phyloP scores from a whole-genome alignment of 192 early-diverging fungal genomes.

The Phycomyces blakesleeanus region DNA sequence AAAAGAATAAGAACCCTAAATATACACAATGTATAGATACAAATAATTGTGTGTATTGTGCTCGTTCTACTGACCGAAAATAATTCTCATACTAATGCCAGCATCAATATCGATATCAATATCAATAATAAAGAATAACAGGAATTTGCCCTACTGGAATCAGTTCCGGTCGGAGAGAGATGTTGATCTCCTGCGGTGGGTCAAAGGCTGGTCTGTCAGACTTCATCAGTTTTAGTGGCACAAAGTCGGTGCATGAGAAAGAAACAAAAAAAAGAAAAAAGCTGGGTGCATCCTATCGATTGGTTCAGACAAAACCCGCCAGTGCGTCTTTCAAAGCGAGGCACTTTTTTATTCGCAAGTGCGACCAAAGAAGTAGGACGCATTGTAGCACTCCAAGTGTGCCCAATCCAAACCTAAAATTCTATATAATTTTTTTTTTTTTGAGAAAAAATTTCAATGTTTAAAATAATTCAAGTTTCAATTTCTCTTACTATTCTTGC shows the following conservation, averaged over 20 bases:
- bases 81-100: too few species aligned
- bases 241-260: slow-evolving; percentile 25
- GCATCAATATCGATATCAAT: too few species aligned
- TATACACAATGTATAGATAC: too few species aligned
- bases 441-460: background rate
- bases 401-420: background rate
- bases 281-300: slow-evolving; percentile 7
- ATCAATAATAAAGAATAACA: too few species aligned
- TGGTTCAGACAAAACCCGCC: slow-evolving; percentile 12
- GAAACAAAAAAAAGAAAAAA: slow-evolving; percentile 20
- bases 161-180: slow-evolving; percentile 18
- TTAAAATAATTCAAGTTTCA: slow-evolving; percentile 1
- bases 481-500: background rate
- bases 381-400: slow-evolving; percentile 1
- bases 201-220: slow-evolving; percentile 1
- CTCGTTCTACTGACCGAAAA: too few species aligned
- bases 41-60: too few species aligned
- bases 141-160: slow-evolving; percentile 13
- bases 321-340: background rate
- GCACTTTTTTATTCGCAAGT: background rate
- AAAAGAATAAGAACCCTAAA: too few species aligned
- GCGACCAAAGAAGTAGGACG: background rate
- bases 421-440: too few species aligned
- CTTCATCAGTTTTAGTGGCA: background rate
- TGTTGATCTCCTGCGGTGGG: slow-evolving; percentile 1